Evolutionary conservation across 2,329 filamentous ascomycete species (phyloP), one percentile per base, ranked within the genome.

Genomic region (Xylariaceae sp.): DNA sequence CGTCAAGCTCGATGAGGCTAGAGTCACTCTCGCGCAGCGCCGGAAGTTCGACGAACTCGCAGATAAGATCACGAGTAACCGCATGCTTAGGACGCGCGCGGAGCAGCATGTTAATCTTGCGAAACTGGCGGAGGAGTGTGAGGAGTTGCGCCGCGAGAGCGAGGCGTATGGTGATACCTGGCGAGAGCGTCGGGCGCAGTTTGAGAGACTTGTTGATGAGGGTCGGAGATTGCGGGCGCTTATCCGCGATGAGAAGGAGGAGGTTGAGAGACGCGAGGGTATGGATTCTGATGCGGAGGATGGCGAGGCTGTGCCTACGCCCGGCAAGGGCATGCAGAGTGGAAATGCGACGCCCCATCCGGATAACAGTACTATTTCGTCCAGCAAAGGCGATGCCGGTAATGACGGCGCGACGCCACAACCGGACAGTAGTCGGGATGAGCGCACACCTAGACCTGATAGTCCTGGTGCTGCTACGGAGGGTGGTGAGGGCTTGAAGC

Each of bases 211-310:
- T 68, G 89, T 96, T 71, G 89, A 92, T 61, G 93, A 97, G 77
- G 91, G 91, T n/a, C 89, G 89, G 83, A 82, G 90, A 64, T 81
- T 97, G 73, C 80, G 92, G 59, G 82, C 90, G 53, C 81, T 95
- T 72, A 96, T 97, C 70, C 86, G 92, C 62, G 92, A 96, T 70
- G 93, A 97, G 79, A 96, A 96, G 76, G 92, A 96, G 73, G 92
- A 96, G 75, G 90, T 94, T 0, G 92, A 96, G 75, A 81, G 90
- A 48, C 83, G 91, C 57, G 91, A 95, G 73, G 91, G 90, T 35
- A 91, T 91, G 85, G 83, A 85, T 58, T 86, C 85, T 64, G 87
- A 85, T 52, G 83, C 79, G 13, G 87, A 87, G 66, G 85, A 86
- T 44, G 81, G 77, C 4, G 79, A 80, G 61, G 72, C 65, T 0